phyloP scores from a whole-genome alignment of 2,329 filamentous ascomycete genomes.

The Leptographium lundbergii region DNA sequence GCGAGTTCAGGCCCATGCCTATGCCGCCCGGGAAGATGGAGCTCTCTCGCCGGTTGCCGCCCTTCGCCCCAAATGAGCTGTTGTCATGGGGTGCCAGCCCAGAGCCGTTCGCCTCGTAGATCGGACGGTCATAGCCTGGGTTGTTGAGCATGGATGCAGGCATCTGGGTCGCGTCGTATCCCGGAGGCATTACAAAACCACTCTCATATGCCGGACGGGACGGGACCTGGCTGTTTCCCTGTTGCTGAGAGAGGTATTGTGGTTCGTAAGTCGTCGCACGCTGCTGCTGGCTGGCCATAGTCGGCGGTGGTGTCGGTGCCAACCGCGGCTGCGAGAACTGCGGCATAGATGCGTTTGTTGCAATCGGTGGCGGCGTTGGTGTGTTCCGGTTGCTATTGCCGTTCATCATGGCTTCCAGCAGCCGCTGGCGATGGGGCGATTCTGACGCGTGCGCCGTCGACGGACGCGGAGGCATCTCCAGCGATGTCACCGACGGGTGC shows the following conservation, averaged over 20 bases:
- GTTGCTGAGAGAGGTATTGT: conserved; percentile 26
- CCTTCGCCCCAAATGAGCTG: conserved; percentile 21
- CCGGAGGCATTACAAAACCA: conserved; percentile 22
- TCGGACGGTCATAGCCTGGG: conserved; percentile 26
- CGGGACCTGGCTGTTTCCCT: conserved; percentile 16
- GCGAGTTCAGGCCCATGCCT: conserved; percentile 29
- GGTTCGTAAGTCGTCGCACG: conserved; percentile 30
- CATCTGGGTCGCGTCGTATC: conserved; percentile 22
- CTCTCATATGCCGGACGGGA: conserved; percentile 33
- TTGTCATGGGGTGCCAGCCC: conserved; percentile 22
- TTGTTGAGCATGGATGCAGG: conserved; percentile 15
- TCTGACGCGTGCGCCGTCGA: conserved; percentile 36
- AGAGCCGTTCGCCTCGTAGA: conserved; percentile 18
- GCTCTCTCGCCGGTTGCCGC: conserved; percentile 40
- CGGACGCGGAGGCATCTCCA: conserved; percentile 28
- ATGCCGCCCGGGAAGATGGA: conserved; percentile 35
- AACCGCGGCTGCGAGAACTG: conserved; percentile 16
- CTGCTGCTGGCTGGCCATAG: conserved; percentile 2
- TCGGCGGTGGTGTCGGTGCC: conserved; percentile 32
- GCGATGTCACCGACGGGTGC: conserved; percentile 13
- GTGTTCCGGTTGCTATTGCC: conserved; percentile 19
- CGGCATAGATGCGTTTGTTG: conserved; percentile 3
- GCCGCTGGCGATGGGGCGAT: conserved; percentile 38
- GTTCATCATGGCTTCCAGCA: conserved; percentile 26
- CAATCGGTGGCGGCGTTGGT: conserved; percentile 36